Percentiles rank a stretch among this genome's conserved stretches.
Evolutionary conservation across 2,329 filamentous ascomycete genomes (phyloP).

Genomic region (Xenoacremonium recifei): DNA sequence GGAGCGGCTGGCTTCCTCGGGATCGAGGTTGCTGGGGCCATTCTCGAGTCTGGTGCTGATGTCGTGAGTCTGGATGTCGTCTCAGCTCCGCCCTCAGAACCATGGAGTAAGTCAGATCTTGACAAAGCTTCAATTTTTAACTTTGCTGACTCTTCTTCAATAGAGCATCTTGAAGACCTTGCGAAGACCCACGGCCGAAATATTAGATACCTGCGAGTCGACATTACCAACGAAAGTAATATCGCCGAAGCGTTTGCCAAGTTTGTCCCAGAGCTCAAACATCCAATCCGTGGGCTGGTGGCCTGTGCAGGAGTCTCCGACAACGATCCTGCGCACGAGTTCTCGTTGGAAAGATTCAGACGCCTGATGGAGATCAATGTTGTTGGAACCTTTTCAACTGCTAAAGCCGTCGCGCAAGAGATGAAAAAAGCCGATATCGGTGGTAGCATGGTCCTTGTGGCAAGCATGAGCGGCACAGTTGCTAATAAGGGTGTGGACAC

Average conservation of each 20-base stretch:
- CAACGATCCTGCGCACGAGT: constrained; percentile 25
- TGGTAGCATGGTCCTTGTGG: constrained; percentile 48
- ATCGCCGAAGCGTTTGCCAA: neutral
- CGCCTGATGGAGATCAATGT: constrained; percentile 41
- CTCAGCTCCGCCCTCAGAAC: constrained; percentile 7
- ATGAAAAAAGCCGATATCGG: constrained; percentile 38
- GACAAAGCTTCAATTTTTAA: neutral
- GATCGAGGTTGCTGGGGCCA: too few relatives aligned
- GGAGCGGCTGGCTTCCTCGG: too few relatives aligned
- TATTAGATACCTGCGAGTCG: neutral
- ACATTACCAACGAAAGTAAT: neutral
- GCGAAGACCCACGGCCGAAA: neutral
- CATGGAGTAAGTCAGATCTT: constrained; percentile 20
- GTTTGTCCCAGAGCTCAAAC: neutral
- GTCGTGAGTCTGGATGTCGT: constrained; percentile 30
- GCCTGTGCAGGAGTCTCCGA: constrained; percentile 31
- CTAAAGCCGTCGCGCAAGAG: constrained; percentile 44
- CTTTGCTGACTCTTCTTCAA: neutral
- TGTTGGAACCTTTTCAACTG: constrained; percentile 46
- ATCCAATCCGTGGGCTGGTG: constrained; percentile 31
- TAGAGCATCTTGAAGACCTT: neutral
- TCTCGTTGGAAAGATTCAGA: constrained; percentile 19
- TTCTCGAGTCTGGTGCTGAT: constrained; percentile 33
- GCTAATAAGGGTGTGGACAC: constrained; percentile 33
- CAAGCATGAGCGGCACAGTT: constrained; percentile 50